Base-by-base conservation (phyloP, 2,329 filamentous ascomycete genomes). In the Gliomastix tumulicola region DNA sequence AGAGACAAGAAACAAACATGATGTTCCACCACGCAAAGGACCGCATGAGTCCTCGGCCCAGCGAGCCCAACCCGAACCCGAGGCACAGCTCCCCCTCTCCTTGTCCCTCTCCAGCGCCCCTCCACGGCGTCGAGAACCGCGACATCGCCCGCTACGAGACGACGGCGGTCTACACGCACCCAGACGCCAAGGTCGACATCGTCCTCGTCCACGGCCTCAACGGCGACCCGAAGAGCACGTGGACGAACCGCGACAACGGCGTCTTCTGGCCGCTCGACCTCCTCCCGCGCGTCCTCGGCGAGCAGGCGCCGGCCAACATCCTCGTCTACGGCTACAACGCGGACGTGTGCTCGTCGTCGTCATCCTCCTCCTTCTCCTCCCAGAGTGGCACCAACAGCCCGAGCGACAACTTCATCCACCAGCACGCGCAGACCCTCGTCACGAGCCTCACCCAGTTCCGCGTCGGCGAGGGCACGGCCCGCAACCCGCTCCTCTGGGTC, bases 321-420 rank as follows among this genome's bases (percentile, higher is more conserved):
- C 58, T 87, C 37, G 79, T 82, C 1, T 87, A 86, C 50, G 83
- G 83, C 18, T 88, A 87, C 54, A 84, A 88, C 53, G 81, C 82
- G 18, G 79, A 84, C 40, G 69, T 76, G 18, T 71, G 69, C 46
- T 66, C 66, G 5, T n/a, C n/a, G n/a, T n/a, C n/a, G n/a, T n/a
- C n/a, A n/a, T n/a, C n/a, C n/a, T n/a, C n/a, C n/a, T n/a, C n/a
- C n/a, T n/a, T n/a, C n/a, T n/a, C n/a, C n/a, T n/a, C n/a, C n/a
- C n/a, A n/a, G n/a, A n/a, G n/a, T n/a, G 62, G 62, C 32, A 58
- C 65, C 45, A 69, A 71, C 37, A 72, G 66, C 15, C 73, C 76
- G 4, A 82, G 76, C 49, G 74, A 82, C 45, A 80, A 80, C 57
- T 77, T 74, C 47, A 76, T 87, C 47, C 74, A 79, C 41, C 74